These are phyloP conservation scores for Cladosporium colombiae DNA, from an alignment of 2,329 filamentous ascomycete species.

Conservation along the genomic window DNA sequence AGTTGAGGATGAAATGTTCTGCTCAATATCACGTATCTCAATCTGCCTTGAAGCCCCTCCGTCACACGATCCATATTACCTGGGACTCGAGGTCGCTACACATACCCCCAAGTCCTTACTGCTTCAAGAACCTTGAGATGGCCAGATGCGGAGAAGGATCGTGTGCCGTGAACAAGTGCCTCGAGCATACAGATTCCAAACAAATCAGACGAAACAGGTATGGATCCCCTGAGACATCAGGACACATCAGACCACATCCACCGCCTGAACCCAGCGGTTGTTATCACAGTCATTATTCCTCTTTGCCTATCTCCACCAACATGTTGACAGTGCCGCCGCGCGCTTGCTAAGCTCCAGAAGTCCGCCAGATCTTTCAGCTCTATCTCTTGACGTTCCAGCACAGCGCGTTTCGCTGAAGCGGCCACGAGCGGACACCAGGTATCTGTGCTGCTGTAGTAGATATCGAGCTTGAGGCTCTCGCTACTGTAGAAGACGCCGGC, in stretches of 20 bases:
- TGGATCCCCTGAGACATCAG: not conserved
- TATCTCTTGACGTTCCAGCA: slow-evolving; percentile 16
- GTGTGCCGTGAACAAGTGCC: not conserved
- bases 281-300: slow-evolving; percentile 23
- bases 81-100: not conserved
- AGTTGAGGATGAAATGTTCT: not conserved
- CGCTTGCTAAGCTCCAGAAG: slow-evolving; percentile 25
- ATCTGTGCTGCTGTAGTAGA: slow-evolving; percentile 24
- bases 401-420: slow-evolving; percentile 14
- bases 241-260: slow-evolving; percentile 22
- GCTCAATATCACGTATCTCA: not conserved
- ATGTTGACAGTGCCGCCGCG: slow-evolving; percentile 23
- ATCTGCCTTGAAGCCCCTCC: not conserved
- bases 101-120: not conserved
- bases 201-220: not conserved
- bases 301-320: slow-evolving; percentile 7
- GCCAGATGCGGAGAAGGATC: not conserved
- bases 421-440: slow-evolving; percentile 21
- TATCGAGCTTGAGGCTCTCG: slow-evolving; percentile 21
- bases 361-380: slow-evolving; percentile 21
- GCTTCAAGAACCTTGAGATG: not conserved
- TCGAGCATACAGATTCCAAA: not conserved
- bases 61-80: not conserved
- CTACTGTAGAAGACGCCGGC: slow-evolving; percentile 22
- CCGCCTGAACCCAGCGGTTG: slow-evolving; percentile 17